Percentiles rank a stretch among this genome's conserved stretches.
phyloP scores from a whole-genome alignment of 1,139 yeast genomes.

The Candida sp. region DNA sequence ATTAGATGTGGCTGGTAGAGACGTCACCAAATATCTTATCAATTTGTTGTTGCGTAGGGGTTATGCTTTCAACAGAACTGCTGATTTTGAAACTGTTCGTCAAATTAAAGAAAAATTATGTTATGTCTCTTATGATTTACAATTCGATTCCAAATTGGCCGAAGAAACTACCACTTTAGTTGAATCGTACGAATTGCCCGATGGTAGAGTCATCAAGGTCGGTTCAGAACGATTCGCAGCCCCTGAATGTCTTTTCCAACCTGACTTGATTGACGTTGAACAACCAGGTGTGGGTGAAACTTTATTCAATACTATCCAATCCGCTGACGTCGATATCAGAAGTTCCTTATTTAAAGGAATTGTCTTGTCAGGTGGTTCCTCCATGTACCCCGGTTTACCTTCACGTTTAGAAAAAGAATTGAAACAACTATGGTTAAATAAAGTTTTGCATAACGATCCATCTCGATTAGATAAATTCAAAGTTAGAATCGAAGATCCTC shows the following conservation, averaged over 20 bases:
- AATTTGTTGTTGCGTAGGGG: slow-evolving; percentile 91
- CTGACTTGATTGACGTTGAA: slow-evolving; percentile 93
- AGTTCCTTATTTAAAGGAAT: slow-evolving; percentile 87
- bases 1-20: slow-evolving; percentile 97
- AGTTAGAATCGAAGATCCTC: slow-evolving; percentile 97
- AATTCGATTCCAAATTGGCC: slow-evolving; percentile 81
- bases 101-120: slow-evolving; percentile 96
- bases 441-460: slow-evolving; percentile 85
- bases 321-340: slow-evolving; percentile 93
- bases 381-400: slow-evolving; percentile 99
- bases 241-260: slow-evolving; percentile 98
- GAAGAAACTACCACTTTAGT: slow-evolving; percentile 94
- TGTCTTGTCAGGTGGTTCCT: slow-evolving; percentile 95
- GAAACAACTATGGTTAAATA: slow-evolving; percentile 93
- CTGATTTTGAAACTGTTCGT: slow-evolving; percentile 97
- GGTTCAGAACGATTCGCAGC: slow-evolving; percentile 98
- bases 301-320: slow-evolving; percentile 85
- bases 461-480: slow-evolving; percentile 86
- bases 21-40: slow-evolving; percentile 92
- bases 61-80: slow-evolving; percentile 96
- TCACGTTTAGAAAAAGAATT: slow-evolving; percentile 93
- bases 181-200: slow-evolving; percentile 90
- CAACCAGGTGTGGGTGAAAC: slow-evolving; percentile 97
- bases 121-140: slow-evolving; percentile 92
- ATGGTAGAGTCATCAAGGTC: slow-evolving; percentile 89